Percentiles rank a stretch among this genome's conserved stretches.
Conservation (phyloP, 192 early-diverging fungal genomes). For the Coemansia umbellata region DNA sequence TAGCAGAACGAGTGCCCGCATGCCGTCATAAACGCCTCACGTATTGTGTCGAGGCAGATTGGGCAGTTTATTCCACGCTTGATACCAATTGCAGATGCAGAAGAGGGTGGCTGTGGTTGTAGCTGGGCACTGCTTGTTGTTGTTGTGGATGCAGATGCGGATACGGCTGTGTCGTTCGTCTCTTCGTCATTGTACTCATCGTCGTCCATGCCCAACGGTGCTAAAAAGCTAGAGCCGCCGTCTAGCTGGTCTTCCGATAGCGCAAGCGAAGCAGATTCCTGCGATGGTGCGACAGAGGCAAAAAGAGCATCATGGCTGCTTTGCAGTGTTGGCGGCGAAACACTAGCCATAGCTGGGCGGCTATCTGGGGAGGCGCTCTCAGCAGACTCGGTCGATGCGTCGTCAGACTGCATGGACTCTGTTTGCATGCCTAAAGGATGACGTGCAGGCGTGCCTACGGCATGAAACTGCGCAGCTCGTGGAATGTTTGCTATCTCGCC, state of each 20-base stretch:
- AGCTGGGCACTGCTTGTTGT: constrained; percentile 2
- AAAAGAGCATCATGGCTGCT: neutral
- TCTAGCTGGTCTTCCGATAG: neutral
- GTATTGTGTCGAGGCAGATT: constrained; percentile 70
- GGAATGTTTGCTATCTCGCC: constrained; percentile 40
- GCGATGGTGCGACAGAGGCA: neutral
- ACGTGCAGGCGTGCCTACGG: constrained; percentile 44
- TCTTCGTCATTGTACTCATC: neutral
- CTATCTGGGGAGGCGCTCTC: constrained; percentile 14
- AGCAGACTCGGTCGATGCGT: constrained; percentile 25
- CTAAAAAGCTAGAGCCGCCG: constrained; percentile 5
- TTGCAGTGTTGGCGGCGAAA: neutral
- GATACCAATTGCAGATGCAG: neutral
- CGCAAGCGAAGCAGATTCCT: neutral
- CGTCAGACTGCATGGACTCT: constrained; percentile 28
- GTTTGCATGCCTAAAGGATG: constrained; percentile 46
- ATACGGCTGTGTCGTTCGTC: neutral
- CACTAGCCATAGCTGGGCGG: neutral
- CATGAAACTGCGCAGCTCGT: constrained; percentile 42
- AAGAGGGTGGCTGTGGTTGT: neutral
- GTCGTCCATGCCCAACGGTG: constrained; percentile 14
- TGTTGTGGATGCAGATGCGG: neutral
- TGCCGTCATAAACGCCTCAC: constrained; percentile 69
- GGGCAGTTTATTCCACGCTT: constrained; percentile 48
- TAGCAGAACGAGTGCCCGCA: constrained; percentile 89